phyloP scores from a whole-genome alignment of 1,284 basidiomycete species.

The Phylloporus sp. region DNA sequence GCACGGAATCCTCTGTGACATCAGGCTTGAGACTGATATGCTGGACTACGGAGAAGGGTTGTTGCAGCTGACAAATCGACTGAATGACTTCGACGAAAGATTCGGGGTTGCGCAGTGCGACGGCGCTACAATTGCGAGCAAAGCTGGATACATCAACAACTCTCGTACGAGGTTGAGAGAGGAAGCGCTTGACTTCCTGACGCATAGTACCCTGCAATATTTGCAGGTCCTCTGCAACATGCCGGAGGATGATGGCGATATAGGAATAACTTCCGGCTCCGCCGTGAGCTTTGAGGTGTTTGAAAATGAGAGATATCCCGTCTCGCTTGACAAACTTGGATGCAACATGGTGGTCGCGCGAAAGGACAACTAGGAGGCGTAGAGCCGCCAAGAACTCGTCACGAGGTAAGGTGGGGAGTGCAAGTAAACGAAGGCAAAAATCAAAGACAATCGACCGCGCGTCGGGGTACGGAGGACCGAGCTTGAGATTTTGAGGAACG shows the following conservation, averaged over 20 bases:
- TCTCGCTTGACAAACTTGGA: slow-evolving; percentile 65
- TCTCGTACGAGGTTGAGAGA: slow-evolving; percentile 72
- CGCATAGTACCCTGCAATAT: slow-evolving; percentile 78
- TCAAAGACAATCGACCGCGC: slow-evolving; percentile 75
- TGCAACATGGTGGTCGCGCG: slow-evolving; percentile 67
- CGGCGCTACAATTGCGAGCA: slow-evolving; percentile 78
- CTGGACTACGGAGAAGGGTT: slow-evolving; percentile 63
- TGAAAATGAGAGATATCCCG: slow-evolving; percentile 69
- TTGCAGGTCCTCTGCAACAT: slow-evolving; percentile 81
- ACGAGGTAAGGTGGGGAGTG: slow-evolving; percentile 61
- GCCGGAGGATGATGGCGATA: slow-evolving; percentile 87
- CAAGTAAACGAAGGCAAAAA: slow-evolving; percentile 70
- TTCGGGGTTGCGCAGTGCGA: slow-evolving; percentile 81
- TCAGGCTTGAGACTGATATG: slow-evolving; percentile 67
- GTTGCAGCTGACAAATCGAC: slow-evolving; percentile 72
- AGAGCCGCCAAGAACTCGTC: slow-evolving; percentile 84
- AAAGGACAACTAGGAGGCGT: slow-evolving; percentile 81
- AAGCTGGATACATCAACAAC: slow-evolving; percentile 75
- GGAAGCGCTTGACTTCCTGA: slow-evolving; percentile 80
- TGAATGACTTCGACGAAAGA: slow-evolving; percentile 79
- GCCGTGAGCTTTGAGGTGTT: slow-evolving; percentile 61
- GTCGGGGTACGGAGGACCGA: slow-evolving; percentile 64
- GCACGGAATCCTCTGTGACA: slow-evolving; percentile 23
- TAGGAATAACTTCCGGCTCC: slow-evolving; percentile 80
- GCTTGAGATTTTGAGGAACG: slow-evolving; percentile 49